Evolutionary conservation across 805 yeast genomes (phyloP).

Genomic region (Limtongia smithiae): DNA sequence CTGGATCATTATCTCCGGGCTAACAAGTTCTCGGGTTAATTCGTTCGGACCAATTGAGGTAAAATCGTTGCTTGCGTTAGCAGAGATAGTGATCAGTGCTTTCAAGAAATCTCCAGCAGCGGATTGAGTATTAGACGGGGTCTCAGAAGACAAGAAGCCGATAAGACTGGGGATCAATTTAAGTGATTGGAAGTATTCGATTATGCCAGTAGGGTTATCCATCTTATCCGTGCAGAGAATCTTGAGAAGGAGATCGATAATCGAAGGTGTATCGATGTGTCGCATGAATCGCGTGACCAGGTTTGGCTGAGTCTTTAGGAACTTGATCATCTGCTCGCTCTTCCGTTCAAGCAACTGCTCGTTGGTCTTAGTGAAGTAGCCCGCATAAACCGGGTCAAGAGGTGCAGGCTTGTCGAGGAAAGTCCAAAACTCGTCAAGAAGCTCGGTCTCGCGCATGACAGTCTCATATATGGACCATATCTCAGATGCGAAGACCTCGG

Average conservation of each 20-base stretch:
- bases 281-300: constrained; percentile 76
- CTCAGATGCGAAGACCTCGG: constrained; percentile 86
- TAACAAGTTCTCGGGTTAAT: constrained; percentile 83
- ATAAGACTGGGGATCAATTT: constrained; percentile 68
- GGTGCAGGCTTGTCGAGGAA: constrained; percentile 66
- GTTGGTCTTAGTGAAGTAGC: constrained; percentile 85
- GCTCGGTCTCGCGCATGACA: constrained; percentile 66
- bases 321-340: constrained; percentile 62
- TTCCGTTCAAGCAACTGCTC: constrained; percentile 88
- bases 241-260: constrained; percentile 87
- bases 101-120: constrained; percentile 95
- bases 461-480: constrained; percentile 93
- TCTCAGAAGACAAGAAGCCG: constrained; percentile 63
- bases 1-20: constrained; percentile 60
- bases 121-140: constrained; percentile 71
- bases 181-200: constrained; percentile 71
- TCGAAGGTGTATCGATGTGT: constrained; percentile 88
- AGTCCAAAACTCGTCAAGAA: constrained; percentile 73
- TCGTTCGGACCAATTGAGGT: constrained; percentile 96
- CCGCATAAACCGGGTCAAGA: constrained; percentile 70
- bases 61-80: constrained; percentile 83
- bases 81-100: constrained; percentile 89
- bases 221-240: constrained; percentile 91
- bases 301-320: constrained; percentile 62
- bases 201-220: constrained; percentile 81